Percentiles rank a stretch among this genome's conserved stretches.
These are phyloP conservation scores for Dactylellina cionopaga DNA, from an alignment of 2,329 filamentous ascomycete species.

Conservation along the genomic window DNA sequence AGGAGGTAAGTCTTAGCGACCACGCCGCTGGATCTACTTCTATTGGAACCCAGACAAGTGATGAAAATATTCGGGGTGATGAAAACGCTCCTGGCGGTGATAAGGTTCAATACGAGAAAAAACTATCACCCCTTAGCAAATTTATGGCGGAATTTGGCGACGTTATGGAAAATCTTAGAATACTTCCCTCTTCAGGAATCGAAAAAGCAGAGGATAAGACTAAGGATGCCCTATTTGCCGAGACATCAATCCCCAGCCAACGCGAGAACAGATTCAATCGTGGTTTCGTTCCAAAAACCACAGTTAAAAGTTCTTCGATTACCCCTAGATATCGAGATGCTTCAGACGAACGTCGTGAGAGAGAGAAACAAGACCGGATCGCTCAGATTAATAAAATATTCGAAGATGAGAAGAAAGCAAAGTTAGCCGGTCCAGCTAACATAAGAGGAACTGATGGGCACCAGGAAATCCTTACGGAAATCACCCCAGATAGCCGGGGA, in stretches of 20 bases:
- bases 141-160: slow-evolving; percentile 3
- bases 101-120: background rate
- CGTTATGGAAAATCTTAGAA: background rate
- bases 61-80: background rate
- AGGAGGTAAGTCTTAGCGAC: background rate
- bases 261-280: no score
- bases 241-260: no score
- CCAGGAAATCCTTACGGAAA: no score
- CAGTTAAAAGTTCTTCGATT: no score
- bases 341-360: slow-evolving; percentile 30
- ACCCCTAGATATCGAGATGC: no score
- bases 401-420: background rate
- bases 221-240: no score
- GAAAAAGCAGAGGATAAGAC: no score
- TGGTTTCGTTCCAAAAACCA: no score
- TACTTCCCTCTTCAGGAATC: no score
- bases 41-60: background rate
- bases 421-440: background rate
- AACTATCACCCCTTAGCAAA: background rate
- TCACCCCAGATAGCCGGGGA: background rate
- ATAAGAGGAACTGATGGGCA: slow-evolving; percentile 10
- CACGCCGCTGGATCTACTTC: background rate
- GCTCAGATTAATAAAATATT: slow-evolving; percentile 27
- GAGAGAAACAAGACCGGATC: slow-evolving; percentile 42
- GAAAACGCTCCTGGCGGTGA: background rate